Conservation (phyloP, 192 early-diverging fungal species). For the Coemansia sp. region DNA sequence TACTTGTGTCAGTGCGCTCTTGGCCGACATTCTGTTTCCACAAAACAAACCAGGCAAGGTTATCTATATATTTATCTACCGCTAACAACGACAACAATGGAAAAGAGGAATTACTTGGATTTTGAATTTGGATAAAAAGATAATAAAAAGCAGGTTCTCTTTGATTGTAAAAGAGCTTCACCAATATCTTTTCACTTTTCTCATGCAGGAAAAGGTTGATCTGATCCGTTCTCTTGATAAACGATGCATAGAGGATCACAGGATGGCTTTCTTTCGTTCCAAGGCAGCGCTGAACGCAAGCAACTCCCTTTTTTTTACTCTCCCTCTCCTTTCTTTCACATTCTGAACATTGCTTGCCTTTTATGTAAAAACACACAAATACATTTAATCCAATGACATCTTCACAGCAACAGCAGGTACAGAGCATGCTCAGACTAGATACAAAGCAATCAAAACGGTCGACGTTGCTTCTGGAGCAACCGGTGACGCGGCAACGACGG, state of each 20-base stretch:
- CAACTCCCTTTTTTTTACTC: no score
- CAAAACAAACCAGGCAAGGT: background rate
- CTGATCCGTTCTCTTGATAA: no score
- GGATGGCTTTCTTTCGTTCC: no score
- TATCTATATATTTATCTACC: background rate
- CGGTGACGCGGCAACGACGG: constrained; percentile 68
- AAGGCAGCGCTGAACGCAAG: no score
- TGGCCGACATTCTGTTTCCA: constrained; percentile 18
- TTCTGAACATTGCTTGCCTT: background rate
- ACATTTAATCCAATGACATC: background rate
- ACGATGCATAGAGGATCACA: no score
- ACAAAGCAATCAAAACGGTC: constrained; percentile 47
- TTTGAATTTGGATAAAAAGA: background rate
- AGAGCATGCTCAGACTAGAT: constrained; percentile 38
- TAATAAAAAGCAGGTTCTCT: background rate
- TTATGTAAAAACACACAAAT: background rate
- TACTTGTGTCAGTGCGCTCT: constrained; percentile 16
- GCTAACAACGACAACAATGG: background rate
- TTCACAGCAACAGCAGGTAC: constrained; percentile 15
- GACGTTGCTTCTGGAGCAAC: constrained; percentile 71
- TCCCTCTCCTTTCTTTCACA: background rate
- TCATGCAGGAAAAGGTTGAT: no score
- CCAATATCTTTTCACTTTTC: no score
- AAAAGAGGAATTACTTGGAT: background rate
- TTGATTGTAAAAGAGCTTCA: background rate